Base-by-base conservation (phyloP, 805 yeast species). In the Cyberlindnera xishuangbannaensis region DNA sequence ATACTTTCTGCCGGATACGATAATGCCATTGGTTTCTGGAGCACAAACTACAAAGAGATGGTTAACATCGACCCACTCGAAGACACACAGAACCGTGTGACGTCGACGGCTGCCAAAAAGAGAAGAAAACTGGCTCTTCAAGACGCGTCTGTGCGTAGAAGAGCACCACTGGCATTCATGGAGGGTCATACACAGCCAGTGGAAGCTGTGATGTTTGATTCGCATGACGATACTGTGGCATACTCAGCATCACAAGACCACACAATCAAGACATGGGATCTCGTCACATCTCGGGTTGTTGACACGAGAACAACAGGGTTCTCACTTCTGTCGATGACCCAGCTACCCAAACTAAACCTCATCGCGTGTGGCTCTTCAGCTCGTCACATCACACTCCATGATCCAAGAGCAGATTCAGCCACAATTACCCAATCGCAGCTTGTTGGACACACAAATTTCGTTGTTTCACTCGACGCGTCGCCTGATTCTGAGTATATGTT, bases 161-260 rank as follows among this genome's bases (percentile, higher is more conserved):
- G 92, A 53, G 79, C 92, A 2, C 92, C 96, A 15, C 65, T 88
- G 44, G 67, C 88, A 5, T 63, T 84, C 25, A 64, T 90, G 40
- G 87, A 81, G 51, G 80, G 90, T 17, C 97, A 90, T 56, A 56
- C 73, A 13, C 86, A 79, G 23, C 95, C 97, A 3, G 97, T 90
- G 15, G 92, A 86, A 51, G 94, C 73, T 24, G 83, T 85, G 16
- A 67, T 75, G 11, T 85, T 87, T 54, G 95, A 84, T 51, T 53
- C 65, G 4, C 62, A 65, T 15, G 97, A 90, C 57, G 43, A 69
- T 28, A 73, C 94, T 0, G 95, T 90, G 5, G 95, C 81, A 9
- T 90, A 92, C 60, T 86, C 97, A 0, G 95, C 84, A 2, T 83
- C 97, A 6, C 96, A 87, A 57, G 97, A 92, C 62, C 98, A 92